Evolutionary conservation across 2,329 filamentous ascomycete species (phyloP).

Genomic region (Pseudogymnoascus sp.): DNA sequence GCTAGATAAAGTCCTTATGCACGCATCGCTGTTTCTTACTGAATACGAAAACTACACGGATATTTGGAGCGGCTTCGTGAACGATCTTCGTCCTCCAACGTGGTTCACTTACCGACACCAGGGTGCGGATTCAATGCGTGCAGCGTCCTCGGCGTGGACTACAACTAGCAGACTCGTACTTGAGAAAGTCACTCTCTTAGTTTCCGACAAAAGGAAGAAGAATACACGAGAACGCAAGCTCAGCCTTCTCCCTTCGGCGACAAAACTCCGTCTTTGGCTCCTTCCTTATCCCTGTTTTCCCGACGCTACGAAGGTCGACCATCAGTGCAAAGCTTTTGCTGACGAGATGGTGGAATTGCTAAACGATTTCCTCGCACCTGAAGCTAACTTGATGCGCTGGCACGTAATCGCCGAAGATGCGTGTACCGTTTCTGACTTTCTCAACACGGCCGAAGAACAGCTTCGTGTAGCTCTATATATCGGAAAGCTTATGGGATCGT

Average conservation of each 20-base stretch:
- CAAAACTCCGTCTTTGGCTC: constrained; percentile 12
- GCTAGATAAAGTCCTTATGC: constrained; percentile 9
- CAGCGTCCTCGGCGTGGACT: background rate
- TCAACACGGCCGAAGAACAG: constrained; percentile 13
- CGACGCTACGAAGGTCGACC: background rate
- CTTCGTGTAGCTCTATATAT: constrained; percentile 13
- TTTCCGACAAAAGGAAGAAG: constrained; percentile 3
- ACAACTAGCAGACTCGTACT: constrained; percentile 10
- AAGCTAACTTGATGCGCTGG: constrained; percentile 14
- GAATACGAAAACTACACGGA: constrained; percentile 12
- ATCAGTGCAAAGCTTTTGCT: constrained; percentile 12
- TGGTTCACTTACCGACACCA: background rate
- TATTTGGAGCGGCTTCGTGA: constrained; percentile 12
- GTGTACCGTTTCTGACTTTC: background rate
- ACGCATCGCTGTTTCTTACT: constrained; percentile 14
- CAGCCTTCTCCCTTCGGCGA: constrained; percentile 10
- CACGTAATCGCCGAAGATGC: constrained; percentile 11
- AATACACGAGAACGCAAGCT: constrained; percentile 2
- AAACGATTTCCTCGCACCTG: background rate
- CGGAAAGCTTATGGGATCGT: background rate
- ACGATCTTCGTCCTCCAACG: constrained; percentile 12
- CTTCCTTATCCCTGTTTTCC: constrained; percentile 15
- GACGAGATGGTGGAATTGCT: constrained; percentile 10
- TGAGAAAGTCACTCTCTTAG: constrained; percentile 10
- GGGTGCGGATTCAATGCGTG: background rate